Base-by-base conservation (phyloP, 2,329 filamentous ascomycete genomes). In the Byssochlamys sp. region DNA sequence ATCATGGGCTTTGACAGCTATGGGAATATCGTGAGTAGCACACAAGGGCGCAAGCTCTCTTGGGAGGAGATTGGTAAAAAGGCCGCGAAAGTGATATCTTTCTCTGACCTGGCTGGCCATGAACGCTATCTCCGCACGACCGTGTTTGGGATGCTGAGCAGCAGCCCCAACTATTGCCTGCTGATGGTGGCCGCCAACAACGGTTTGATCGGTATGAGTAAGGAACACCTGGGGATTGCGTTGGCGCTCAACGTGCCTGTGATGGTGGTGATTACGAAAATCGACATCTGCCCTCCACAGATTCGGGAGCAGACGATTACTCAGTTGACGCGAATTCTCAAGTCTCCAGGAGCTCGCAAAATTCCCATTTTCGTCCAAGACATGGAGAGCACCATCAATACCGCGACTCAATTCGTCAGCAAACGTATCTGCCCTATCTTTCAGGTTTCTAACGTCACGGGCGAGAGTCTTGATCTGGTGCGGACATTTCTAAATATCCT, bases 161-260 rank as follows among this genome's bases (percentile, higher is more conserved):
- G 90, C 74, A 95, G 91, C 77, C 94, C 94, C 0, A 96, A 97
- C 69, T 99, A 97, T 77, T 97, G 94, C 71, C 77, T 99, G 28
- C 83, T 99, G 53, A 99, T 99, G 94, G 94, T 99, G 0, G 94
- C 94, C 11, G 94, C 94, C 19, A 99, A 99, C 67, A 97, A 99
- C 69, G 94, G 94, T 2, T 79, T 99, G 52, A 89, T 97, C 52
- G 94, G 94, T 24, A 99, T 97, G 94, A 95, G 90, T 74, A 95
- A 95, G 80, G 94, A 99, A 77, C 94, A 99, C 73, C 78, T 99
- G 3, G 94, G 94, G 14, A 96, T 99, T 62, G 92, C 94, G 0
- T 78, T 97, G 31, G 91, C 94, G 0, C 79, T 99, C 55, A 97
- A 97, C 68, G 92, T 99, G 10, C 94, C 94, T 0, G 90, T 99